These are phyloP conservation scores for Populus ilicifolia DNA, from an alignment of 345 rosid species.

Conservation along the genomic window DNA sequence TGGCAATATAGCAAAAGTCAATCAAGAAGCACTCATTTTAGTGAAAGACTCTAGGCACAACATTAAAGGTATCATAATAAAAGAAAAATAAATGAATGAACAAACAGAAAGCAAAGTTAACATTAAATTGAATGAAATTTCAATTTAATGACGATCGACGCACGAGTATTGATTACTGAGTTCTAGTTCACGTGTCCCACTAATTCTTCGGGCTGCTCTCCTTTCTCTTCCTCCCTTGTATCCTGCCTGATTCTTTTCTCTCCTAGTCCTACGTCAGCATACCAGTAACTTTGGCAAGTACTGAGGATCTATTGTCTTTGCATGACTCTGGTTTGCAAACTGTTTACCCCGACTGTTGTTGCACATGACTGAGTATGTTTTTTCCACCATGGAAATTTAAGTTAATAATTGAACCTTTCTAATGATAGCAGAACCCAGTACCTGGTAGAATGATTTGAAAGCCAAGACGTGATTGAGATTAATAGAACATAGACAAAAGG, in stretches of 20 bases:
- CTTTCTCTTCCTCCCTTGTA: neutral
- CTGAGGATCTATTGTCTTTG: neutral
- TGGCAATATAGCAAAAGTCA: slow-evolving; percentile 16
- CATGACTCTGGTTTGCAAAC: neutral
- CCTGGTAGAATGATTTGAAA: neutral
- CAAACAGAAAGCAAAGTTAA: neutral
- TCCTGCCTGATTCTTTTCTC: neutral
- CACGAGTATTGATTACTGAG: neutral
- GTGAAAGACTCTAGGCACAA: slow-evolving; percentile 11
- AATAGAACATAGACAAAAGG: neutral
- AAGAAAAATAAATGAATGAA: neutral
- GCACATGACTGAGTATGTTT: neutral
- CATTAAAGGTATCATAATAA: neutral
- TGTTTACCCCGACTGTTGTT: neutral
- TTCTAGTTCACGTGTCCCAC: neutral
- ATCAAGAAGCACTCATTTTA: slow-evolving; percentile 10
- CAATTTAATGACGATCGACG: neutral
- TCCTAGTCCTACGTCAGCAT: neutral
- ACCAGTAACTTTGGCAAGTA: neutral
- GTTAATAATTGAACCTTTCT: neutral
- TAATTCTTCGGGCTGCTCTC: neutral
- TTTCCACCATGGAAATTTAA: neutral
- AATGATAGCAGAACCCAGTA: neutral
- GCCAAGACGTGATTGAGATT: neutral
- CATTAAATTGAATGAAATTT: too few relatives aligned